phyloP scores from a whole-genome alignment of 176 grass and related monocot species.

The Saccharum spontaneum region DNA sequence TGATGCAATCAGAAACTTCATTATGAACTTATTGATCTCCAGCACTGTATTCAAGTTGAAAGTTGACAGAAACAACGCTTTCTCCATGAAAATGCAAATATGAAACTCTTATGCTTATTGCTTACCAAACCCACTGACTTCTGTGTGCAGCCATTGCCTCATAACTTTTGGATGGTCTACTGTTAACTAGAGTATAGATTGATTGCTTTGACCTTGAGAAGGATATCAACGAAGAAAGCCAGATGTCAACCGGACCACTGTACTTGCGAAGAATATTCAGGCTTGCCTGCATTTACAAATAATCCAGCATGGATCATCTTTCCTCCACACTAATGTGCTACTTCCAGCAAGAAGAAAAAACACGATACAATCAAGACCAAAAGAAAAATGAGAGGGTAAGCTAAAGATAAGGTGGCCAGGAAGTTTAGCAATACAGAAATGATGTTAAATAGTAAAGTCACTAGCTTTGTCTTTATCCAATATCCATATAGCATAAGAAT shows the following conservation, averaged over 20 bases:
- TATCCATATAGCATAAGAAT: background rate
- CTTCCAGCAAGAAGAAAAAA: background rate
- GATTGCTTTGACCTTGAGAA: constrained; percentile 35
- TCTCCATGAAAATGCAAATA: background rate
- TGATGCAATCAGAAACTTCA: background rate
- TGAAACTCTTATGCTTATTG: constrained; percentile 38
- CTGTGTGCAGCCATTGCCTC: constrained; percentile 65
- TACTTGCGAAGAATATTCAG: constrained; percentile 68
- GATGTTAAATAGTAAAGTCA: background rate
- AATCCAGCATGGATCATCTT: constrained; percentile 11
- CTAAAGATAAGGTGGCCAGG: background rate
- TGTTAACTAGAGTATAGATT: constrained; percentile 52
- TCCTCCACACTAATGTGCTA: background rate
- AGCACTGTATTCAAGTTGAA: background rate
- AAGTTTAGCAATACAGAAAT: background rate
- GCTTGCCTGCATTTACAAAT: constrained; percentile 50
- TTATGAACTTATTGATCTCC: background rate
- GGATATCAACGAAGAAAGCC: constrained; percentile 42
- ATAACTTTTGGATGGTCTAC: constrained; percentile 47
- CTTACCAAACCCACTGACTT: constrained; percentile 87
- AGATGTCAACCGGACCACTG: constrained; percentile 64
- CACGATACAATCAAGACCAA: background rate
- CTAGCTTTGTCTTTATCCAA: background rate
- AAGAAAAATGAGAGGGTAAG: background rate
- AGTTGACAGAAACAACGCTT: background rate